Conservation (phyloP, 2,329 filamentous ascomycete species). For the Arthrobotrys conoides region DNA sequence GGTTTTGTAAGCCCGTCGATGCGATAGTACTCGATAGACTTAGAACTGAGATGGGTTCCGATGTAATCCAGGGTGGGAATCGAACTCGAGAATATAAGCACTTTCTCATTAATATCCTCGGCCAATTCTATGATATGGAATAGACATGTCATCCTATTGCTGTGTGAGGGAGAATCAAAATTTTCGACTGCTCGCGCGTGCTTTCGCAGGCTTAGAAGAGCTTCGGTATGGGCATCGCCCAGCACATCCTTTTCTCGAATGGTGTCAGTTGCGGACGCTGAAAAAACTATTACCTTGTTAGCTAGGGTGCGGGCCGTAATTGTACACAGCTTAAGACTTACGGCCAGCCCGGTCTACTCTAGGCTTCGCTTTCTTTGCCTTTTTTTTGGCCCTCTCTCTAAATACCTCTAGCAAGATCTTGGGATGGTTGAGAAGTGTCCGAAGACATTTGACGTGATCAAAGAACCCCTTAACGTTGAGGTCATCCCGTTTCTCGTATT, state of each 20-base stretch:
- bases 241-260: slow-evolving; percentile 30
- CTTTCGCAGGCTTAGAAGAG: slow-evolving; percentile 8
- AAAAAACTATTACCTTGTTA: slow-evolving; percentile 1
- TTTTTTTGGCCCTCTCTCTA: slow-evolving; percentile 20
- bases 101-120: slow-evolving; percentile 68
- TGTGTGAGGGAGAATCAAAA: slow-evolving; percentile 28
- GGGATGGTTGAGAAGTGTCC: slow-evolving; percentile 35
- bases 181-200: neutral
- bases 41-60: neutral
- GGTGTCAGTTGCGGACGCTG: slow-evolving; percentile 10
- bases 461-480: slow-evolving; percentile 44
- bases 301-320: neutral
- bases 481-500: neutral
- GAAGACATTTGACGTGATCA: slow-evolving; percentile 43
- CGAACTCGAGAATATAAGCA: slow-evolving; percentile 83
- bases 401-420: slow-evolving; percentile 36
- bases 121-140: slow-evolving; percentile 21
- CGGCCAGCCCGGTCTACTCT: slow-evolving; percentile 7
- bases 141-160: slow-evolving; percentile 35
- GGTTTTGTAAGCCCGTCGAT: slow-evolving; percentile 78
- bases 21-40: slow-evolving; percentile 69
- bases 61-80: slow-evolving; percentile 70
- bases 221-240: slow-evolving; percentile 27
- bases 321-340: neutral
- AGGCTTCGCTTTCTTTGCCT: slow-evolving; percentile 15